These are phyloP conservation scores for Rhizopus arrhizus DNA, from an alignment of 371 early-diverging fungal species.

Conservation along the genomic window DNA sequence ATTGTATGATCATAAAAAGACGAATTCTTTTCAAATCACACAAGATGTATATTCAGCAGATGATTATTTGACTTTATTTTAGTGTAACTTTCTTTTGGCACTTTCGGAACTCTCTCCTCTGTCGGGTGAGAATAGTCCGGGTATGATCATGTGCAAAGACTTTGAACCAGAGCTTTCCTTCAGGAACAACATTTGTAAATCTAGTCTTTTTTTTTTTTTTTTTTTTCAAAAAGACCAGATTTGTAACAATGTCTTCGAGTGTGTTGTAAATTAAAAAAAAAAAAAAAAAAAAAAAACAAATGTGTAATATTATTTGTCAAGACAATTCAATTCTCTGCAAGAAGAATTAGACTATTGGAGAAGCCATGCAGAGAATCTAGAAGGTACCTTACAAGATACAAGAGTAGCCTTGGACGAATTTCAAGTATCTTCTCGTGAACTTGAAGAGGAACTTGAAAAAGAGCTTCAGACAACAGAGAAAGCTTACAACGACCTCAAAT, in stretches of 20 bases:
- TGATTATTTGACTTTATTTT: no score
- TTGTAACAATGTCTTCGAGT: not conserved
- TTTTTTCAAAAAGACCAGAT: not conserved
- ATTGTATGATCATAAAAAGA: no score
- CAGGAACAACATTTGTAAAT: not conserved
- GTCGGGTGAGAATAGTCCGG: no score
- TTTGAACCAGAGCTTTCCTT: not conserved
- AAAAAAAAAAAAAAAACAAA: not conserved
- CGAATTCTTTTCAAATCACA: no score
- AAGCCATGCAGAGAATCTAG: constrained; percentile 49
- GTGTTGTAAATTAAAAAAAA: not conserved
- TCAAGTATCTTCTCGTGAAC: constrained; percentile 62
- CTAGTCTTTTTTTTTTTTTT: not conserved
- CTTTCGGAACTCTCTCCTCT: no score
- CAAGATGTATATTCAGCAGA: no score
- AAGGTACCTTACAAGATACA: constrained; percentile 59
- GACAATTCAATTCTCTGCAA: constrained; percentile 52
- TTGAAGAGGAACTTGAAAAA: constrained; percentile 67
- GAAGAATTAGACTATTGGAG: constrained; percentile 66
- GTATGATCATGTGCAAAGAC: not conserved
- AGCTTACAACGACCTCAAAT: constrained; percentile 62
- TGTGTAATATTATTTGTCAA: no score
- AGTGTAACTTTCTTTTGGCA: no score
- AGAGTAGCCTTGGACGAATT: constrained; percentile 63
- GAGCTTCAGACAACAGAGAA: constrained; percentile 66